Percentiles rank a stretch among this genome's conserved stretches.
Evolutionary conservation across 148 eudicot species (phyloP).

Genomic region (Rhododendron simsii): DNA sequence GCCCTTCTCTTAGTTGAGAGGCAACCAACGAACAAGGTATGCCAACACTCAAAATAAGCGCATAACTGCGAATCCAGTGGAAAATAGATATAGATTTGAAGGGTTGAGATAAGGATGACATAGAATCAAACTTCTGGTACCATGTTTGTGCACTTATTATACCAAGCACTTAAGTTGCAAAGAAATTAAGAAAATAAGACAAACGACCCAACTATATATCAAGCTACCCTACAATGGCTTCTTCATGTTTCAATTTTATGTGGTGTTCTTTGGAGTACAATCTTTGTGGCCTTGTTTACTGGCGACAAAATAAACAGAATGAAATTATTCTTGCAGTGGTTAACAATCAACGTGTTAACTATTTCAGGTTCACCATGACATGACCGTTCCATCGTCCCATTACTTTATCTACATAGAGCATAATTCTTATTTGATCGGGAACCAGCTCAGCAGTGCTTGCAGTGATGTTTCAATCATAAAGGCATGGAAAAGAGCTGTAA

Average conservation of each 20-base stretch:
- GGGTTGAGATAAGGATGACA: background rate
- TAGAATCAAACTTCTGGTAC: background rate
- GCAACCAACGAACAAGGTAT: background rate
- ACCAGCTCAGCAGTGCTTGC: constrained; percentile 81
- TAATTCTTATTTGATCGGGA: constrained; percentile 71
- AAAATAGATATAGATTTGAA: background rate
- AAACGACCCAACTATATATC: background rate
- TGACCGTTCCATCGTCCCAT: constrained; percentile 78
- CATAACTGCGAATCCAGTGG: background rate
- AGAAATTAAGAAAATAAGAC: constrained; percentile 23
- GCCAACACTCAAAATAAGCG: background rate
- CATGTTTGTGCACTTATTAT: background rate
- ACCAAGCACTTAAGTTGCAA: background rate
- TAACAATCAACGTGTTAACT: background rate
- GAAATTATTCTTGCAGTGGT: background rate
- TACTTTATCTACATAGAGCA: constrained; percentile 84
- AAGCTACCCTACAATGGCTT: background rate
- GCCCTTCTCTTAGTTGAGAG: background rate
- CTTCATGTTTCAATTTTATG: background rate
- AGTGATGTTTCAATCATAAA: constrained; percentile 67
- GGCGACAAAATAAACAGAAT: background rate
- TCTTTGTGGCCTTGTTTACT: background rate
- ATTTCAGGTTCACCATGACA: constrained; percentile 72
- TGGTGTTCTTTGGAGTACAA: background rate
- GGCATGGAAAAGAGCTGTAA: constrained; percentile 68